Conservation (phyloP, 495 filamentous ascomycete species). For the Daldinia grandis region DNA sequence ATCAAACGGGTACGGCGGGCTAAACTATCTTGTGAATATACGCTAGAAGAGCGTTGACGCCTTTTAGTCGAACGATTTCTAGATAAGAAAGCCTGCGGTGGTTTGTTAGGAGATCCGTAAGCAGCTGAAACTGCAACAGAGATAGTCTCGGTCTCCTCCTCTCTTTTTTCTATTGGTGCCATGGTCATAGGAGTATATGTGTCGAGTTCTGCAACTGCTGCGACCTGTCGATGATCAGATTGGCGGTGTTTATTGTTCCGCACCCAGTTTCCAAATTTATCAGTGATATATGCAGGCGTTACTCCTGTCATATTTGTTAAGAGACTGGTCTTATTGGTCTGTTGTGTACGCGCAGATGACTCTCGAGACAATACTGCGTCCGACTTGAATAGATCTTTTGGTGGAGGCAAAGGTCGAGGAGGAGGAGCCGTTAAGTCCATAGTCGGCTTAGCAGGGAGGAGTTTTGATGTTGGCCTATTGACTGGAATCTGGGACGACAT, state of each 20-base stretch:
- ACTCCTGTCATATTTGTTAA: slow-evolving; percentile 60
- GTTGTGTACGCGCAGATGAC: slow-evolving; percentile 25
- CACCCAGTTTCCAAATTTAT: slow-evolving; percentile 58
- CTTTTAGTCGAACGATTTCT: slow-evolving; percentile 8
- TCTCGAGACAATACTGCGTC: slow-evolving; percentile 36
- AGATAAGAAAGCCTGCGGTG: slow-evolving; percentile 35
- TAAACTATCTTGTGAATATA: slow-evolving; percentile 42
- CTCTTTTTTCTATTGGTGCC: slow-evolving; percentile 51
- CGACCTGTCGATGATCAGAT: slow-evolving; percentile 29
- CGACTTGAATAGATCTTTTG: slow-evolving; percentile 32
- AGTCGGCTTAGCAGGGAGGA: slow-evolving; percentile 28
- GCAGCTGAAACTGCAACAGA: slow-evolving; percentile 40
- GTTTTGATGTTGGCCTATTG: slow-evolving; percentile 20
- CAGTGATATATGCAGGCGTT: slow-evolving; percentile 52
- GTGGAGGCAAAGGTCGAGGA: slow-evolving; percentile 26
- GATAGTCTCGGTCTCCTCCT: slow-evolving; percentile 42
- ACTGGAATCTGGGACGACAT: slow-evolving; percentile 19
- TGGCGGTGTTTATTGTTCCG: slow-evolving; percentile 42
- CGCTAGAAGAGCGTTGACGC: slow-evolving; percentile 37
- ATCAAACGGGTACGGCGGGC: slow-evolving; percentile 20
- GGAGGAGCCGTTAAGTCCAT: slow-evolving; percentile 31
- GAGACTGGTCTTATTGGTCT: slow-evolving; percentile 49
- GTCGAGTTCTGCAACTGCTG: slow-evolving; percentile 43
- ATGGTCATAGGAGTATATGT: slow-evolving; percentile 52
- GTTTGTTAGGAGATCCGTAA: slow-evolving; percentile 16